Evolutionary conservation across 768 basidiomycete species (phyloP).

Genomic region (Lactifluus volemus): DNA sequence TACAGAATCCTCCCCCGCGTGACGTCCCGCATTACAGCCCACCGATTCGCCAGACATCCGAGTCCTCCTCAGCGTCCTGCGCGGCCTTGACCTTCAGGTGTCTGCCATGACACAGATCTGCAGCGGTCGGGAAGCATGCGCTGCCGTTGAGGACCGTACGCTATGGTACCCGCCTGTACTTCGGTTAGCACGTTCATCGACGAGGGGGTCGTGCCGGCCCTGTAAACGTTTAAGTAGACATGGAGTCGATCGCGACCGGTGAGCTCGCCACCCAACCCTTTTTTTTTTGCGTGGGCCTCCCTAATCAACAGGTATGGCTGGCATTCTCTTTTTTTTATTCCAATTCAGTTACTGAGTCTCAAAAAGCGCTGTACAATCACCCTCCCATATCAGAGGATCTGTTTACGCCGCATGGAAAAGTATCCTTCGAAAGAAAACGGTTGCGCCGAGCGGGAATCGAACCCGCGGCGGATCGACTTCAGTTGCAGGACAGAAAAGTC

Average conservation of each 20-base stretch:
- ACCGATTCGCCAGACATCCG: not conserved
- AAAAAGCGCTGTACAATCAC: no score
- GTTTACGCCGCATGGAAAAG: no score
- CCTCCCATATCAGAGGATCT: no score
- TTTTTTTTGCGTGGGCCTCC: not conserved
- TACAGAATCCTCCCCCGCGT: not conserved
- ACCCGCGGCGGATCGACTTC: constrained; percentile 18
- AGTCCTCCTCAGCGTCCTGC: not conserved
- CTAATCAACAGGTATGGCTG: no score
- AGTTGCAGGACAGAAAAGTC: not conserved
- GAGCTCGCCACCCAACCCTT: not conserved
- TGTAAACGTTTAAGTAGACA: not conserved
- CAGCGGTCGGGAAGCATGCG: not conserved
- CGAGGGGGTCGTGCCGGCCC: not conserved
- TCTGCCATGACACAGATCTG: constrained; percentile 2
- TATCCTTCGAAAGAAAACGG: not conserved
- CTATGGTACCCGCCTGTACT: not conserved
- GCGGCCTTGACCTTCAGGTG: constrained; percentile 3
- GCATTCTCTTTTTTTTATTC: no score
- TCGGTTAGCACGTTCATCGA: not conserved
- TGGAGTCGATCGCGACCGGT: not conserved
- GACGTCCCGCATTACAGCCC: not conserved
- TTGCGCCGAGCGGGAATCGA: constrained; percentile 17
- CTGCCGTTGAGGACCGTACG: not conserved
- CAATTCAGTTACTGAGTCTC: no score